A percentile compares a stretch with the other conserved stretches of the same genome.
These are phyloP conservation scores for Aspergillus diversus DNA, from an alignment of 495 filamentous ascomycete species.

Conservation along the genomic window DNA sequence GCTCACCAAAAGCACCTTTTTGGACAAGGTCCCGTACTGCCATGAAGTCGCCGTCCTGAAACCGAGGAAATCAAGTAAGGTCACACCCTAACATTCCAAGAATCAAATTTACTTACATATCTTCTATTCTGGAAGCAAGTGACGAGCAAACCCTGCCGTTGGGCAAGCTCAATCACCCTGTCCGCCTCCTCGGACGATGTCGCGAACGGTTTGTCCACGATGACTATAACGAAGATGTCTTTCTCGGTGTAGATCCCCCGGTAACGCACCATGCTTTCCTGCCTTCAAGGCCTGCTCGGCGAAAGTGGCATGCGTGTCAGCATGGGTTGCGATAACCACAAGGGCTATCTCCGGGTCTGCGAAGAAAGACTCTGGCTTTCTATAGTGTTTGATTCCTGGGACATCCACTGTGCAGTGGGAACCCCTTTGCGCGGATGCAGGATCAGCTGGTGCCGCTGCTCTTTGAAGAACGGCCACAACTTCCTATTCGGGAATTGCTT, in stretches of 20 bases:
- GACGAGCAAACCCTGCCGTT: not conserved
- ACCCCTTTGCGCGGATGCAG: not conserved
- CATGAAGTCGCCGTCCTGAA: constrained; percentile 6
- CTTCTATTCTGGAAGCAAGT: constrained; percentile 12
- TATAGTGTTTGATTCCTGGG: not conserved
- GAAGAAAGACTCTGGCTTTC: constrained; percentile 6
- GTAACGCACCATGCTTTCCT: constrained; percentile 4
- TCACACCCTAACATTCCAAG: not conserved
- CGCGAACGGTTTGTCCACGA: constrained; percentile 9
- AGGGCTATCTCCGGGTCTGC: not conserved
- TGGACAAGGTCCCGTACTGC: not conserved
- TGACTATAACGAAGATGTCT: not conserved
- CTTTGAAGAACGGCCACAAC: constrained; percentile 7
- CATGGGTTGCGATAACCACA: constrained; percentile 2
- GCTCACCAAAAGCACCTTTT: not conserved
- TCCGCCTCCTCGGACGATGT: constrained; percentile 8
- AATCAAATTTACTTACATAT: not conserved
- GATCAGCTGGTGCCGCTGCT: not conserved
- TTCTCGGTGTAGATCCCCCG: not conserved
- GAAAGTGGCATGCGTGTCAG: constrained; percentile 2
- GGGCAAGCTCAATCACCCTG: not conserved
- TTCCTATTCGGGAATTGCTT: constrained; percentile 4
- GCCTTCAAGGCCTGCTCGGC: constrained; percentile 4
- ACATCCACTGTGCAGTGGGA: constrained; percentile 9
- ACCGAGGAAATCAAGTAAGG: not conserved